phyloP scores from a whole-genome alignment of 1,284 basidiomycete species.

The Leccinum pachyderme region DNA sequence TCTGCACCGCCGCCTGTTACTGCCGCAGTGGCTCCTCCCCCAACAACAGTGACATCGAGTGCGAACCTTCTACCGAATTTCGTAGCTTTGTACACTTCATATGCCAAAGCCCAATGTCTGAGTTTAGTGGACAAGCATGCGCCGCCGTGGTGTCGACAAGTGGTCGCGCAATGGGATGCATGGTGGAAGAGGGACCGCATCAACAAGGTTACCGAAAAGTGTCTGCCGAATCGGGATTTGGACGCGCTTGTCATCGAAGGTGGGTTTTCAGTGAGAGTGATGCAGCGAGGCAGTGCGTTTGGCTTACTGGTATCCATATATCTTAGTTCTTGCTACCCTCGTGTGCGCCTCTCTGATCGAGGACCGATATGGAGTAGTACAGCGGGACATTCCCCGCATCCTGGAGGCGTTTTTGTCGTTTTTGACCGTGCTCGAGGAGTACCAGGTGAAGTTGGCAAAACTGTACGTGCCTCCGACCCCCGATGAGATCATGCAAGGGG shows the following conservation, averaged over 20 bases:
- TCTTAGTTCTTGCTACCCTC: conserved; percentile 65
- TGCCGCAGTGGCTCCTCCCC: background rate
- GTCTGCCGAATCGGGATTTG: conserved; percentile 55
- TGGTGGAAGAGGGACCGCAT: conserved; percentile 64
- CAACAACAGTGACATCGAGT: background rate
- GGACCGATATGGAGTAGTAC: conserved; percentile 80
- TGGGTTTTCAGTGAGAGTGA: conserved; percentile 28
- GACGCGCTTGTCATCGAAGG: conserved; percentile 60
- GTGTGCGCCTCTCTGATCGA: conserved; percentile 71
- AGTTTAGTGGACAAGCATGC: conserved; percentile 18
- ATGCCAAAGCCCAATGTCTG: conserved; percentile 7
- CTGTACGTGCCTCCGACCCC: conserved; percentile 37
- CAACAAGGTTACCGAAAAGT: conserved; percentile 50
- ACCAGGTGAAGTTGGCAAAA: conserved; percentile 46
- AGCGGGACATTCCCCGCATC: conserved; percentile 78
- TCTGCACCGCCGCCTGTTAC: conserved; percentile 16
- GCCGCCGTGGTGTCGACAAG: conserved; percentile 35
- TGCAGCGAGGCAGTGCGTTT: background rate
- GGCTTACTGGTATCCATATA: background rate
- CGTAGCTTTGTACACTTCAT: conserved; percentile 19
- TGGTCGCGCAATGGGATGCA: conserved; percentile 20
- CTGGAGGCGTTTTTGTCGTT: conserved; percentile 73
- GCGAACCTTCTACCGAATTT: conserved; percentile 2
- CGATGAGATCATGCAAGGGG: conserved; percentile 37
- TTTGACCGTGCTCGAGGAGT: conserved; percentile 63